Evolutionary conservation across 306 rosid species (phyloP), one percentile per base, ranked within the genome.

Genomic region (Arachis stenosperma): DNA sequence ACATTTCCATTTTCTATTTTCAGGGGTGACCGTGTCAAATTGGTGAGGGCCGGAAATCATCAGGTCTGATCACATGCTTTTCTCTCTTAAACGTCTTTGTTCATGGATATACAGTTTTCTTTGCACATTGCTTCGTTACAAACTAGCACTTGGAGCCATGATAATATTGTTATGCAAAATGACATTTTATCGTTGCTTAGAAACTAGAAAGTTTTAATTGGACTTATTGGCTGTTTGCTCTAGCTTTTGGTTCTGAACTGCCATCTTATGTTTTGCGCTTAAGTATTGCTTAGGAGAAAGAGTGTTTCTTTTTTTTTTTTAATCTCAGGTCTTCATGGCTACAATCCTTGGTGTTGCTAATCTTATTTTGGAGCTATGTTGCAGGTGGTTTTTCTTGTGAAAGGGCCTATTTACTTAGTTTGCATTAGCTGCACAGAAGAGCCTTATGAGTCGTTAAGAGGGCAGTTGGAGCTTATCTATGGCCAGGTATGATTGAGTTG

Each of bases 381-480:
- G 33, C 86, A 93, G 97, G 96, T 93, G 73, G 89, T 89, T 84
- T 93, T 93, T 84, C 97, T 93, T 78, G 93, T 90, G 68, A 93
- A 89, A 85, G 98, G 98, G 71, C 97, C 98, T 67, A 90, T 93
- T 80, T 93, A 93, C 86, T 81, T 93, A 30, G 98, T 90, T 68
- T 93, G 98, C 86, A 93, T 93, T 84, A 86, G 93, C 88, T 90
- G 96, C 84, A 93, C 98, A 6, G 97, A 90, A 81, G 98, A 90
- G 81, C 97, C 97, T 66, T 90, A 84, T 27, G 93, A 93, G 75
- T 89, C 98, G 48, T 79, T 90, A 66, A 86, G 86, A 66, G 89
- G 89, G 74, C 98, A 93, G 47, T 78, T 93, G 87, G 98, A 93
- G 79, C 89, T 93, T 71, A 83, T 93, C 63, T 86, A 93, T 75